These are phyloP conservation scores for Leavenworthia alabamica DNA, from an alignment of 345 rosid species.

Conservation along the genomic window DNA sequence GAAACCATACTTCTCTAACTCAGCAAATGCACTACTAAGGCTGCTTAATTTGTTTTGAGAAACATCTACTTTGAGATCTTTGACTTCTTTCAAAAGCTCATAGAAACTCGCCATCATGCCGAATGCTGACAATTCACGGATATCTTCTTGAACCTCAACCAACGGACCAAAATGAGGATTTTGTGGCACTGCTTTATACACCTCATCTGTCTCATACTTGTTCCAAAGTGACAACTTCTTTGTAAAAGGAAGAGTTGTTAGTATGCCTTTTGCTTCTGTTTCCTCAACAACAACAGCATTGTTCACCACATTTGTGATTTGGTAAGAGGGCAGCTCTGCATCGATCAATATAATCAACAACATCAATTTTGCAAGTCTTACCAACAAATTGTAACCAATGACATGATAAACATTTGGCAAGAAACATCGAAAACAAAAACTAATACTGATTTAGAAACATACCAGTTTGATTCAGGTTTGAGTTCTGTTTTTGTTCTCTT, in stretches of 20 bases:
- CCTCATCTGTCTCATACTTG: constrained; percentile 27
- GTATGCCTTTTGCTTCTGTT: not conserved
- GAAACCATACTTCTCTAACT: constrained; percentile 60
- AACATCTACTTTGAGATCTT: constrained; percentile 23
- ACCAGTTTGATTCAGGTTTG: not conserved
- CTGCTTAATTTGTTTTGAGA: constrained; percentile 30
- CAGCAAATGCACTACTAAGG: constrained; percentile 40
- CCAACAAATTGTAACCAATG: constrained; percentile 7
- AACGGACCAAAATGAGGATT: constrained; percentile 58
- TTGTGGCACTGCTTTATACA: constrained; percentile 37
- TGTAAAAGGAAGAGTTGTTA: constrained; percentile 34
- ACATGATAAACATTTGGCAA: not conserved
- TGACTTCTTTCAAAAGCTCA: constrained; percentile 46
- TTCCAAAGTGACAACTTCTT: constrained; percentile 51
- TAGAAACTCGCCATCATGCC: constrained; percentile 59
- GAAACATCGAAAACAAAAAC: not conserved
- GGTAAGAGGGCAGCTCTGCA: not conserved
- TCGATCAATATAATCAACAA: no score
- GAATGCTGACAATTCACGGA: constrained; percentile 63
- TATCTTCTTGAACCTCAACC: constrained; percentile 40
- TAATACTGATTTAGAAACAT: not conserved
- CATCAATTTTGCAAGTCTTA: not conserved
- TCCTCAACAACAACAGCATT: not conserved
- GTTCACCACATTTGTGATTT: not conserved
- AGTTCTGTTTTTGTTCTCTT: not conserved